phyloP scores from a whole-genome alignment of 2,329 filamentous ascomycete species.

The Cladosporium oxysporum region DNA sequence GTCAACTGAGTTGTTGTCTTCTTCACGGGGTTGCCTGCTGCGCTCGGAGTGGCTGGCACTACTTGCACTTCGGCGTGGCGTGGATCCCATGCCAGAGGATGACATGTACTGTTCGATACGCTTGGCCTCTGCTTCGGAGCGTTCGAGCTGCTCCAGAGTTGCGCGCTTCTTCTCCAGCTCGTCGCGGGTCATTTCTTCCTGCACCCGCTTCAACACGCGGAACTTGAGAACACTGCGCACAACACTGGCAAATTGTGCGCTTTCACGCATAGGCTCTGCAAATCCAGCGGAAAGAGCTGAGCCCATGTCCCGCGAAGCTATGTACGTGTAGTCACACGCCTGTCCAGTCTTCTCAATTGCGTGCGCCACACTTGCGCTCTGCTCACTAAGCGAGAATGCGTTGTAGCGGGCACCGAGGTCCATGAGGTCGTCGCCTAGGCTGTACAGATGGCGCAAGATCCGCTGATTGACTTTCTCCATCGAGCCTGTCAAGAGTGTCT shows the following conservation, averaged over 20 bases:
- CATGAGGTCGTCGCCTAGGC: slow-evolving; percentile 81
- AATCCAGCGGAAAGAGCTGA: slow-evolving; percentile 88
- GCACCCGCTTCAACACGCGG: slow-evolving; percentile 87
- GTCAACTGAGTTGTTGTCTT: slow-evolving; percentile 88
- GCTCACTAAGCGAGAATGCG: slow-evolving; percentile 92
- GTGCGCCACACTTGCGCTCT: slow-evolving; percentile 80
- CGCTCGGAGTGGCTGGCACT: slow-evolving; percentile 40
- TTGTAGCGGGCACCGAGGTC: slow-evolving; percentile 96
- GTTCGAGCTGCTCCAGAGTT: slow-evolving; percentile 84
- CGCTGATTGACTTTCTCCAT: slow-evolving; percentile 97
- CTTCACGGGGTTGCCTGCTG: slow-evolving; percentile 44
- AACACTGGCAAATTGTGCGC: slow-evolving; percentile 93
- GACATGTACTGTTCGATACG: slow-evolving; percentile 92
- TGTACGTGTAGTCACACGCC: slow-evolving; percentile 92
- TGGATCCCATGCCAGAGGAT: slow-evolving; percentile 62
- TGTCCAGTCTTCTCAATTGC: slow-evolving; percentile 95
- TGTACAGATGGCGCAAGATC: slow-evolving; percentile 80
- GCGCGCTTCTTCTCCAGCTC: slow-evolving; percentile 84
- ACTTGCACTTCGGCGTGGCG: slow-evolving; percentile 65
- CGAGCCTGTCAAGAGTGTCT: slow-evolving; percentile 81
- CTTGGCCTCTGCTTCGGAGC: slow-evolving; percentile 87
- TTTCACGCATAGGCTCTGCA: slow-evolving; percentile 96
- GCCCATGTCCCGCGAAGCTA: slow-evolving; percentile 89
- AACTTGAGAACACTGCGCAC: slow-evolving; percentile 88
- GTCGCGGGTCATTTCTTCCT: slow-evolving; percentile 95